Evolutionary conservation across 176 grass and related monocot genomes (phyloP), one percentile per base, ranked within the genome.

Genomic region (Triticum dicoccoides): DNA sequence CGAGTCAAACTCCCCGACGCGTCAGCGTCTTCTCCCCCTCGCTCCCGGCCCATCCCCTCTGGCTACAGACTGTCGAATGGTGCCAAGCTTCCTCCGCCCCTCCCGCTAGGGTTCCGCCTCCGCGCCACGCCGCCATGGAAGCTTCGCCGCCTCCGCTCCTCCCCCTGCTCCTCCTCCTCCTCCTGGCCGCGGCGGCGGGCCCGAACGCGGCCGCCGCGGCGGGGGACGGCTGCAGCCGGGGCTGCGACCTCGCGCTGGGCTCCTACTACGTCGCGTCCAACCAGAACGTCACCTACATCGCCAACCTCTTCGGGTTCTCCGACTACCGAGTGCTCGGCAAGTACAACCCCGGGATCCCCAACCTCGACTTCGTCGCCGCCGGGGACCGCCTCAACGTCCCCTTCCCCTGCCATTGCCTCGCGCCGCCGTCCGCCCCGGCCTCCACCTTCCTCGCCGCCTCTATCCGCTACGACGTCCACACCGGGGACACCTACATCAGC

Each of bases 201-300:
- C 0, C 73, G 44, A 54, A 17, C 73, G 2, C 73, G 0, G 74
- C 17, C 61, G 0, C 37, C 17, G 39, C 85, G 30, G 81, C 81
- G 27, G 47, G 80, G 6, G 85, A 80, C 69, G 69, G 89, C 37
- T 84, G 82, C 85, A 15, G 1, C 34, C 0, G 0, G 20, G 37
- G 77, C 61, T 90, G 87, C 91, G 58, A 33, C 64, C 82, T 80
- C 66, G 91, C 95, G 24, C 89, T 95, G 0, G 96, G 37, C 9
- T 89, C 96, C 64, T 95, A 89, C 90, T 87, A 54, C 85, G 6
- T 96, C 64, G 1, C 4, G 20, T 2, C 2, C 34, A 8, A 74
- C 14, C 33, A 85, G 75, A 98, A 88, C 84, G 8, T 94, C 8
- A 87, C 83, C 80, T 83, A 87, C 80, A 91, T 99, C 86, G 47